Base-by-base conservation (phyloP, 805 yeast species). In the Ogataea trehaloabstinens region DNA sequence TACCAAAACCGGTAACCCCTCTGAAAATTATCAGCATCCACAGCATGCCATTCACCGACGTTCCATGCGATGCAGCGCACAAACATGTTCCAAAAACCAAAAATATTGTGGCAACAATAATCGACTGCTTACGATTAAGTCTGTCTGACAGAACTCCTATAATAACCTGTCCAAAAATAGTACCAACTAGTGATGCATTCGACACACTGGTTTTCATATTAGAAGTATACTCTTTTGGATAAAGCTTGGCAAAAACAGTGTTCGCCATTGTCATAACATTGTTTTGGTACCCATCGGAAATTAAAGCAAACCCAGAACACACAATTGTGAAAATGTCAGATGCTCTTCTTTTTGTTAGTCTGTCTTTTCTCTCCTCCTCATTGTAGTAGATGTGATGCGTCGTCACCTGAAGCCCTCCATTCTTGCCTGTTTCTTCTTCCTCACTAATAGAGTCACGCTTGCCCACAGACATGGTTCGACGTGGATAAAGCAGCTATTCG, bases 1-100 rank as follows among this genome's bases (percentile, higher is more conserved):
- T 77, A 49, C 93, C 93, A 47, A 82, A 76, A 31, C 93, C 95
- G 34, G 83, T 77, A 7, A 82, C 70, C 51, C 91, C 91, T 58
- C 91, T 71, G 44, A 76, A 67, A n/a, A 84, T 78, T 32, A 79
- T 75, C 52, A 84, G 64, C 81, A 73, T 71, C 78, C 78, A 73
- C 44, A 74, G 67, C 63, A 73, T 59, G 6, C 75, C 75, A 8
- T 60, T 40, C n/a, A 37, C 35, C 13, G 78, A 48, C 2, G 44
- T 52, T 28, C 85, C 85, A 62, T 78, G 76, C 31, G 82, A 57
- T 24, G 83, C 80, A 13, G 82, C 77, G 53, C 80, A 71, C 68
- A 79, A 56, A 28, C 74, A 53, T 12, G 82, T 66, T 35, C 85
- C 85, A 37, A 76, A 53, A 19, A 80, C 68, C 59, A 80, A 69